Base-by-base conservation (phyloP, 345 rosid genomes). In the Populus deltoides region DNA sequence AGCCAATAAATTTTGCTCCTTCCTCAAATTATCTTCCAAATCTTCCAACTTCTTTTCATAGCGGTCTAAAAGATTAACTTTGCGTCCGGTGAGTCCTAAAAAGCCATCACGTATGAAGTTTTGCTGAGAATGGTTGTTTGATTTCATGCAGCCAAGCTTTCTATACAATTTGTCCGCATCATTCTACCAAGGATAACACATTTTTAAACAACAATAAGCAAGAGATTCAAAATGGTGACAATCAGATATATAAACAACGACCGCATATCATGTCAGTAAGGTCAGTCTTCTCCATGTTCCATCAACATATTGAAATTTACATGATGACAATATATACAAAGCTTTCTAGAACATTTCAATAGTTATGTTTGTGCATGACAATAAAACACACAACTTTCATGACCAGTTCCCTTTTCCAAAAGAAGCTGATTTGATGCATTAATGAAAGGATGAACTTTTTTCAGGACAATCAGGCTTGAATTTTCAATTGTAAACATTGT, bases 81-180 rank as follows among this genome's bases (percentile, higher is more conserved):
- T 86, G 72, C 24, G 87, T 84, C 97, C 94, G 81, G 86, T 87
- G 43, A 94, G 81, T 81, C 97, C 98, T 74, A 91, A 78, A 61
- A 87, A 86, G 57, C 98, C 98, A 63, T 88, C 91, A 73, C 92
- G 90, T 75, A 8, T 85, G 57, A 73, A 77, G 65, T 75, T 78
- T 72, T 83, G 84, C 36, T 72, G 81, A 78, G 90, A 67, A 74
- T 73, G 72, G 69, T 73, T 85, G 8, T 68, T 15, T 8, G 86
- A 89, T 83, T 90, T 89, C 76, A 87, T 80, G 73, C 53, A 84
- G 81, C 86, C 78, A 65, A 94, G 90, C 78, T 81, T 90, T 87
- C 78, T 86, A 81, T 82, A 85, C 72, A 90, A 78, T 86, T 90
- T 90, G 75, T 90, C 93, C 67, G 89, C 90, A 78, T 89, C 90